These are phyloP conservation scores for Sporothrix protearum DNA, from an alignment of 2,329 filamentous ascomycete species.

Conservation along the genomic window DNA sequence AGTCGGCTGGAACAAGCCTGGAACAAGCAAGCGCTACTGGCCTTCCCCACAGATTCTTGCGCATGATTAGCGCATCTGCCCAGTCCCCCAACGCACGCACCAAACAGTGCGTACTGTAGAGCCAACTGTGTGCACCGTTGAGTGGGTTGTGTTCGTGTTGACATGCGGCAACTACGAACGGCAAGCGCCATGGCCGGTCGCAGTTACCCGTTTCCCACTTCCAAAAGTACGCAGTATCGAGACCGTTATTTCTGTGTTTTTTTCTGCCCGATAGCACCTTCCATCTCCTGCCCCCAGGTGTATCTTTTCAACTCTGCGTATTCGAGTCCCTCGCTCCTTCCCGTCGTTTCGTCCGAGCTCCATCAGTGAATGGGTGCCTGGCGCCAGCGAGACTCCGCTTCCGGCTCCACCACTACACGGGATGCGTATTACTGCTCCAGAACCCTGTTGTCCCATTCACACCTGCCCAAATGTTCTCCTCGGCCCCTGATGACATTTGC, in stretches of 20 bases:
- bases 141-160: background rate
- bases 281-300: background rate
- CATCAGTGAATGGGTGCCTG: background rate
- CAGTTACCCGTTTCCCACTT: background rate
- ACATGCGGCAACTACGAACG: background rate
- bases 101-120: background rate
- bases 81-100: background rate
- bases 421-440: background rate
- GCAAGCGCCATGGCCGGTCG: background rate
- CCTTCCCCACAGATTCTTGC: conserved; percentile 13
- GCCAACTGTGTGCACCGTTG: background rate
- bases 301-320: background rate
- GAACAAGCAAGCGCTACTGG: background rate
- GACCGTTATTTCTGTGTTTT: background rate
- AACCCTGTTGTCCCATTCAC: background rate
- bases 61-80: conserved; percentile 7
- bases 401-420: background rate
- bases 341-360: background rate
- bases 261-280: background rate
- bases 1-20: background rate
- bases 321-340: background rate
- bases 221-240: background rate
- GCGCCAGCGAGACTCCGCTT: conserved; percentile 4
- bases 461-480: conserved; percentile 4
- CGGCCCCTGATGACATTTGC: background rate